A percentile compares a stretch with the other conserved stretches of the same genome.
These are phyloP conservation scores for Zelopaecilomyces penicillatus DNA, from an alignment of 2,329 filamentous ascomycete species.

Conservation along the genomic window DNA sequence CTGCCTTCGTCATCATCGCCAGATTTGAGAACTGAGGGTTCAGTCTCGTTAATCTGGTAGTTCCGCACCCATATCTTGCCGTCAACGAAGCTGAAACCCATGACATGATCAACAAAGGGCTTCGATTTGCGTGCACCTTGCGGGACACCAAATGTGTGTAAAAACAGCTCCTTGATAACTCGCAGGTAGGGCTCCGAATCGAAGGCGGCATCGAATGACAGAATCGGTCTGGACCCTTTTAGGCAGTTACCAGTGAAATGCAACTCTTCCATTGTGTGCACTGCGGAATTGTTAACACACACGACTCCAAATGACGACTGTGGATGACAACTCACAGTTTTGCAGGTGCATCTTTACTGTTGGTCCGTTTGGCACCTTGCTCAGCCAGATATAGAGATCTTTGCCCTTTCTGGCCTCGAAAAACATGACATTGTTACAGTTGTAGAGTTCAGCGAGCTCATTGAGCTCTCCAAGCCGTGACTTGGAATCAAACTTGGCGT, in stretches of 20 bases:
- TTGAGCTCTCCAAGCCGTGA: constrained; percentile 78
- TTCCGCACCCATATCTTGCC: constrained; percentile 94
- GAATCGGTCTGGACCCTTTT: constrained; percentile 82
- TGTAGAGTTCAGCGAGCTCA: constrained; percentile 68
- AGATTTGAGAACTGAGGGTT: constrained; percentile 42
- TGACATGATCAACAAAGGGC: constrained; percentile 92
- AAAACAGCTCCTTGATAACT: constrained; percentile 82
- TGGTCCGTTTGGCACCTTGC: constrained; percentile 69
- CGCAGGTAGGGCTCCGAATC: constrained; percentile 71
- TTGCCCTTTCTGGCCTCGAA: constrained; percentile 92
- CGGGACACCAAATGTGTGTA: constrained; percentile 86
- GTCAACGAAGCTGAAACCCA: constrained; percentile 83
- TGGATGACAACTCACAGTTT: constrained; percentile 46
- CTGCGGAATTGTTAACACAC: constrained; percentile 30
- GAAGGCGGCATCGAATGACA: constrained; percentile 87
- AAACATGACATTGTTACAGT: constrained; percentile 91
- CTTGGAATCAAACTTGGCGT: constrained; percentile 95
- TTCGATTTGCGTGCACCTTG: constrained; percentile 82
- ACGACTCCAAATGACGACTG: not conserved
- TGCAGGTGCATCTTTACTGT: constrained; percentile 65
- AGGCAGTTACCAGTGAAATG: constrained; percentile 96
- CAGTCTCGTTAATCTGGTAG: constrained; percentile 85
- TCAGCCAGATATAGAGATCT: constrained; percentile 90
- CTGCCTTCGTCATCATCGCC: constrained; percentile 37
- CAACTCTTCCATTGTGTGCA: constrained; percentile 95